Base-by-base conservation (phyloP, 768 basidiomycete species). In the Albatrellus ellisii region DNA sequence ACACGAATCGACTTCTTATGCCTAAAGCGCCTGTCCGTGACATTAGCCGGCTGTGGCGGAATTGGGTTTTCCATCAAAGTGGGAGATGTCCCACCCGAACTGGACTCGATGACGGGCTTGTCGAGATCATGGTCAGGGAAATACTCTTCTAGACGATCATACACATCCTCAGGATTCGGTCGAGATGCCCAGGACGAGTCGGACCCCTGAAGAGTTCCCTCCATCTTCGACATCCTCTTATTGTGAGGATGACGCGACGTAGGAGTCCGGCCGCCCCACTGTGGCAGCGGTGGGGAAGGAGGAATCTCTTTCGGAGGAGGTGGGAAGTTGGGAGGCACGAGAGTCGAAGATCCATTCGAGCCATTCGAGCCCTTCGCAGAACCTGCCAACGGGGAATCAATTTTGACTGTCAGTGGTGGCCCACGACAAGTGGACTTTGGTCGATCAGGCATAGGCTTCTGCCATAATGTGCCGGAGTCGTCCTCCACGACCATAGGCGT, bases 71-170 rank as follows among this genome's bases (percentile, higher is more conserved):
- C 84, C 7, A 64, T 65, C 18, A 71, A 58, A 2, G 79, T 83
- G 1, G 88, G 85, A 2, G 84, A 86, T 3, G 80, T 78, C 31
- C 82, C 81, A 8, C 86, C 82, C 3, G 79, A 83, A 29, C 69
- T 72, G 25, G 81, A 77, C 52, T 98, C 94, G 41, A 97, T 85
- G 49, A 98, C 82, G 2, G 92, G 91, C 56, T 90, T 85, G 59
- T 98, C 95, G 36, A 98, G 75, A 54, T 97, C 91, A 56, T 95
- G 87, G 49, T 84, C 80, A 1, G 94, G 92, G 70, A 99, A 99
- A 67, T 88, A 97, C 46, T 83, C 79, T 52, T 97, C 88, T 6
- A 99, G 70, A 43, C 85, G 78, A 32, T 97, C 84, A 56, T 90
- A 89, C 33, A 99, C 83, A 51, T 86, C 84, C 62, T 98, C 95